A percentile compares a stretch with the other conserved stretches of the same genome.
These are phyloP conservation scores for Sphagnum contortum DNA, from an alignment of 225 moss, liverwort and hornwort genomes.

Conservation along the genomic window DNA sequence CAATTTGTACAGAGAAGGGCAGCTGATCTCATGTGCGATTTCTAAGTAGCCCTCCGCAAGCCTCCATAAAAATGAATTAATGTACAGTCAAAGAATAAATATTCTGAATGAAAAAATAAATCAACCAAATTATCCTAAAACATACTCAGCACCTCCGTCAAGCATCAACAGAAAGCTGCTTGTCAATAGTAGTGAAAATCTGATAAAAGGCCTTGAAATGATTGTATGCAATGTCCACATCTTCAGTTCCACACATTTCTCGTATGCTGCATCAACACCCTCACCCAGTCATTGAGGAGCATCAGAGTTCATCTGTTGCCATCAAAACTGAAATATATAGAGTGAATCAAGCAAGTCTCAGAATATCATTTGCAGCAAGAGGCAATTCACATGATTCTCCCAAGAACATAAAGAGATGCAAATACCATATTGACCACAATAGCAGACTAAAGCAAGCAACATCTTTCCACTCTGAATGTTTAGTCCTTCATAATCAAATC, in stretches of 20 bases:
- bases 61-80: too few relatives aligned
- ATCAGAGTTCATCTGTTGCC: background rate
- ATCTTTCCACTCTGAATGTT: too few relatives aligned
- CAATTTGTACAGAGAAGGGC: too few relatives aligned
- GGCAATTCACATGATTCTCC: too few relatives aligned
- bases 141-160: background rate
- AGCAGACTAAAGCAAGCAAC: too few relatives aligned
- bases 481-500: too few relatives aligned
- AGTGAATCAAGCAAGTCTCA: background rate
- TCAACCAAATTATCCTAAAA: background rate
- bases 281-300: background rate
- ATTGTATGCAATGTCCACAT: slow-evolving; percentile 66
- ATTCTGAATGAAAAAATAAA: too few relatives aligned
- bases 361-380: background rate
- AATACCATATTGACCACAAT: too few relatives aligned
- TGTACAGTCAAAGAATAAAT: too few relatives aligned
- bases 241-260: slow-evolving; percentile 78
- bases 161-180: slow-evolving; percentile 36
- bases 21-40: too few relatives aligned
- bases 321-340: background rate
- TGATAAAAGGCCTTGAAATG: slow-evolving; percentile 77
- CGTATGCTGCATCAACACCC: slow-evolving; percentile 49
- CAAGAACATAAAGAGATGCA: too few relatives aligned
- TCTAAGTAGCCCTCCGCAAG: too few relatives aligned
- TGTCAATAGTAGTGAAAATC: slow-evolving; percentile 55